Conservation (phyloP, 805 yeast species). For the Blastobotrys robertii region DNA sequence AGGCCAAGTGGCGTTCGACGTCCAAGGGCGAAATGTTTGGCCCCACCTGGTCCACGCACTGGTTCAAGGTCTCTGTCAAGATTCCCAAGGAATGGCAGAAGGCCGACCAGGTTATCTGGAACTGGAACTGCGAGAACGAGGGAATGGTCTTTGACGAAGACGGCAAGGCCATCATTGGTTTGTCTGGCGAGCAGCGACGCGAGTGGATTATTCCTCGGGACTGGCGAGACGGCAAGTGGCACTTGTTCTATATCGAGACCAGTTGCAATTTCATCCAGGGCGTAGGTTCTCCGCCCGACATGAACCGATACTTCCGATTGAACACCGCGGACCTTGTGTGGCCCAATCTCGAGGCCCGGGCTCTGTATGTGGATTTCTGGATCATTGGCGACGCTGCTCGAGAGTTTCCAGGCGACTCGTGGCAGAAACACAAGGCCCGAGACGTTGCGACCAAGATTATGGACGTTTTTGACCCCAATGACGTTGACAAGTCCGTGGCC, state of each 20-base stretch:
- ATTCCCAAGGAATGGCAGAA: conserved; percentile 45
- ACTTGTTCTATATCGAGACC: conserved; percentile 72
- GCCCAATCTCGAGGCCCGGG: conserved; percentile 74
- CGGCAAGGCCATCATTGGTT: conserved; percentile 71
- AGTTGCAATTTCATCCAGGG: conserved; percentile 96
- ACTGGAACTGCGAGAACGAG: conserved; percentile 83
- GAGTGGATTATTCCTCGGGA: conserved; percentile 57
- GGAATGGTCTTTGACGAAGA: conserved; percentile 62
- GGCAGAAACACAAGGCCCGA: conserved; percentile 80
- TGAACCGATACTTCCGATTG: conserved; percentile 61
- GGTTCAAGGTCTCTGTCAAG: conserved; percentile 68
- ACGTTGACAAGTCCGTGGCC: conserved; percentile 41
- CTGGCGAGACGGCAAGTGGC: conserved; percentile 43
- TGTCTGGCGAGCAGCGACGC: conserved; percentile 75
- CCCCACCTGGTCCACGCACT: conserved; percentile 94
- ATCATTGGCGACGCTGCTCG: conserved; percentile 86
- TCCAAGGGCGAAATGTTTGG: conserved; percentile 69
- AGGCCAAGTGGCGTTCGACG: conserved; percentile 36
- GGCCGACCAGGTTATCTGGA: conserved; percentile 49
- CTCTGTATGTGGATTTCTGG: conserved; percentile 73
- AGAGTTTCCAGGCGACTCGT: conserved; percentile 61
- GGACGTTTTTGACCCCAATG: conserved; percentile 69
- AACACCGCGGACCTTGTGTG: conserved; percentile 65
- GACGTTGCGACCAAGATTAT: conserved; percentile 73
- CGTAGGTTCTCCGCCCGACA: conserved; percentile 53